phyloP scores from a whole-genome alignment of 1,284 basidiomycete genomes.

The Ustilago bromivora region DNA sequence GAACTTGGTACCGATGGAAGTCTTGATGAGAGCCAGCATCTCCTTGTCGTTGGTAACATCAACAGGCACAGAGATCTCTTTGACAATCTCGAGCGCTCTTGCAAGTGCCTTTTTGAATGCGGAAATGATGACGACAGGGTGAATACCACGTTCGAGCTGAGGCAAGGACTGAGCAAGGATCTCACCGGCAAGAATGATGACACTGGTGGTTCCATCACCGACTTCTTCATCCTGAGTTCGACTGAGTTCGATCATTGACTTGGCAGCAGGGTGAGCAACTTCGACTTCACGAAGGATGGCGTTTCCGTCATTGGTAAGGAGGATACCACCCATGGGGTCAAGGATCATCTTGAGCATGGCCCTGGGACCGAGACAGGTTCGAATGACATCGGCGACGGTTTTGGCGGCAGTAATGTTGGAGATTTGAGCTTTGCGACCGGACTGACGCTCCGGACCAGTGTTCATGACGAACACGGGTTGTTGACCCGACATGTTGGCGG shows the following conservation, averaged over 20 bases:
- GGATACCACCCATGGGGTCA: conserved; percentile 73
- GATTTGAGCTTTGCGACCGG: conserved; percentile 93
- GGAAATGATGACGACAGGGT: conserved; percentile 98
- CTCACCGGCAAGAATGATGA: conserved; percentile 98
- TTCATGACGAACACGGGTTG: conserved; percentile 72
- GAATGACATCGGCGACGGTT: conserved; percentile 98
- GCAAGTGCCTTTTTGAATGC: conserved; percentile 96
- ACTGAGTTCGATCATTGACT: conserved; percentile 98
- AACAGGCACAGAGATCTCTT: conserved; percentile 88
- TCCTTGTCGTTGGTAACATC: conserved; percentile 86
- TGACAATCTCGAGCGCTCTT: conserved; percentile 88
- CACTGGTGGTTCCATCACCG: conserved; percentile 96
- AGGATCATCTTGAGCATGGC: conserved; percentile 99
- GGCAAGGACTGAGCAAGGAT: conserved; percentile 95
- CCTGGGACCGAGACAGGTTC: conserved; percentile 96
- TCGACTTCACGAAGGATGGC: conserved; percentile 97
- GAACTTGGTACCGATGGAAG: conserved; percentile 99
- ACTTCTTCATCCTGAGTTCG: conserved; percentile 98
- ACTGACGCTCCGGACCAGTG: conserved; percentile 90
- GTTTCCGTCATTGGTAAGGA: conserved; percentile 94
- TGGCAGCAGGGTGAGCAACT: conserved; percentile 96
- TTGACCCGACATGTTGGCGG: conserved; percentile 63
- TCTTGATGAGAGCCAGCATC: conserved; percentile 97
- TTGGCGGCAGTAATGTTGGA: conserved; percentile 98
- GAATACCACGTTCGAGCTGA: conserved; percentile 93